phyloP scores from a whole-genome alignment of 2,329 filamentous ascomycete species.

The Aspergillus novoparasiticus region DNA sequence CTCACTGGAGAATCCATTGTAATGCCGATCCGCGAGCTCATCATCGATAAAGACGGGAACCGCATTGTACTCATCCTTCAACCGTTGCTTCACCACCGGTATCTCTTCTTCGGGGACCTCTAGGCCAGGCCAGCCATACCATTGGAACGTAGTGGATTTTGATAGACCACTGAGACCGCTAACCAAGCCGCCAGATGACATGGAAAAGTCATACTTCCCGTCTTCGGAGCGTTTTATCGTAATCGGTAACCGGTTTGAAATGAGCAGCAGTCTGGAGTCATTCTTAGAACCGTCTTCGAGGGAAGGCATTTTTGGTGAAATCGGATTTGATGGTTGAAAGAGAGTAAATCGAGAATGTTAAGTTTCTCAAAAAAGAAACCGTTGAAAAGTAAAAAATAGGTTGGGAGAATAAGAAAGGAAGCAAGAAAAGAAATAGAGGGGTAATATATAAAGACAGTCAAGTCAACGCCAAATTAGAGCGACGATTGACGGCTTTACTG shows the following conservation, averaged over 20 bases:
- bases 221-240: constrained; percentile 94
- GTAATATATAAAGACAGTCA: neutral
- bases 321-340: neutral
- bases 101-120: constrained; percentile 87
- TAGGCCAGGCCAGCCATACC: constrained; percentile 97
- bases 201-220: constrained; percentile 88
- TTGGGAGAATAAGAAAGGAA: neutral
- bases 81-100: constrained; percentile 69
- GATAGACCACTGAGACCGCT: constrained; percentile 88
- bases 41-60: constrained; percentile 92
- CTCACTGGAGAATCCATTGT: constrained; percentile 97
- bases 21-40: constrained; percentile 90
- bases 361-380: neutral
- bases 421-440: neutral
- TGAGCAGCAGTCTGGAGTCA: constrained; percentile 67
- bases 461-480: neutral
- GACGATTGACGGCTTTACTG: neutral
- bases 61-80: constrained; percentile 86
- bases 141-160: constrained; percentile 92
- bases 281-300: constrained; percentile 34
- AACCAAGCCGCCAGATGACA: constrained; percentile 95
- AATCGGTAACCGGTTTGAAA: constrained; percentile 93
- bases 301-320: constrained; percentile 33
- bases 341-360: neutral
- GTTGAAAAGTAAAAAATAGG: neutral